A percentile compares a stretch with the other conserved stretches of the same genome.
Evolutionary conservation across 2,329 filamentous ascomycete species (phyloP).

Genomic region (Talaromyces pinophilus): DNA sequence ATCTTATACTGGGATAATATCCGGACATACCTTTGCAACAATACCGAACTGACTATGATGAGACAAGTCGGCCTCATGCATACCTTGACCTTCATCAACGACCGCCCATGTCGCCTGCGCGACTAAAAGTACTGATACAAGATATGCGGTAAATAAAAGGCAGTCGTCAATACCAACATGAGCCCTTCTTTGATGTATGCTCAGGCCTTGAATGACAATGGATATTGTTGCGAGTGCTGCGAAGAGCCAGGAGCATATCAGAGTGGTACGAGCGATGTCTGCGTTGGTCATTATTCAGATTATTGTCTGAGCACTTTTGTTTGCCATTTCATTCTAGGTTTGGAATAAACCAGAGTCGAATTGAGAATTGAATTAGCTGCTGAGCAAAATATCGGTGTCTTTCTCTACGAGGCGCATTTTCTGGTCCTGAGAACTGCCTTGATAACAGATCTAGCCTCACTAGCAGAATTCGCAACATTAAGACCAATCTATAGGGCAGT

Average conservation of each 20-base stretch:
- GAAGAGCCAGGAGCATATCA: slow-evolving; percentile 16
- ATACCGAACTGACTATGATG: not conserved
- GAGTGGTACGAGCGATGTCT: slow-evolving; percentile 1
- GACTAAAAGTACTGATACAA: slow-evolving; percentile 5
- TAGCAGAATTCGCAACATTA: not conserved
- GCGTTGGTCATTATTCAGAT: not conserved
- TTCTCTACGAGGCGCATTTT: not conserved
- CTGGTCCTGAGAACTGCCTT: not conserved
- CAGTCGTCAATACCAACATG: not conserved
- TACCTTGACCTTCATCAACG: slow-evolving; percentile 15
- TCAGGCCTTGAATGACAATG: not conserved
- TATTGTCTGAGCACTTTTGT: not conserved
- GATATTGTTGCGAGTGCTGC: slow-evolving; percentile 2
- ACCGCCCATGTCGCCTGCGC: slow-evolving; percentile 15
- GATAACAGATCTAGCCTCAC: not conserved
- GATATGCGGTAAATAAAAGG: not conserved
- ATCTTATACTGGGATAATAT: not conserved
- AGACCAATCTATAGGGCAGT: not conserved
- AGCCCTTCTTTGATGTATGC: not conserved
- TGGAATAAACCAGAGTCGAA: not conserved
- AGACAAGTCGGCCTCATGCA: not conserved
- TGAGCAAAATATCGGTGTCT: not conserved
- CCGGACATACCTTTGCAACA: slow-evolving; percentile 1
- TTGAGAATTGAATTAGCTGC: not conserved
- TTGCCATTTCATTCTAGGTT: not conserved